A percentile compares a stretch with the other conserved stretches of the same genome.
Conservation (phyloP, 768 basidiomycete species). For the Tylopilus intermedius region DNA sequence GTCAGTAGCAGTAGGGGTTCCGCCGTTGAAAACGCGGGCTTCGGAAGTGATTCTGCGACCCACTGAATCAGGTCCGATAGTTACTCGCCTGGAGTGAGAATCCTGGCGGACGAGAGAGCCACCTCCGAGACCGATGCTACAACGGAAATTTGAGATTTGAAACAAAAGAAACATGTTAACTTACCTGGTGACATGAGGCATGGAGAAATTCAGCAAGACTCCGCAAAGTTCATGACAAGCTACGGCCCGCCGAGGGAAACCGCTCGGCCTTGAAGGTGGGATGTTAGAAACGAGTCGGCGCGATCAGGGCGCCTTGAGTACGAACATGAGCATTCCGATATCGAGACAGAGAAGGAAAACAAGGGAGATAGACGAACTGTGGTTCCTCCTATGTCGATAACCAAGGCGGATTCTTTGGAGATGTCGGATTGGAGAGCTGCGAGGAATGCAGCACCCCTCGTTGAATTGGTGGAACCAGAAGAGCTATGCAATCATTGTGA, state of each 20-base stretch:
- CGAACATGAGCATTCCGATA: conserved; percentile 51
- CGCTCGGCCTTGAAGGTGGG: conserved; percentile 35
- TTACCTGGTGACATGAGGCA: conserved; percentile 48
- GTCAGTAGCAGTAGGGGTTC: conserved; percentile 57
- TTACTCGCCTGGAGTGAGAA: conserved; percentile 34
- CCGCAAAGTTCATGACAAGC: conserved; percentile 59
- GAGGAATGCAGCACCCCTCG: conserved; percentile 62
- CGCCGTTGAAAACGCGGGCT: conserved; percentile 52
- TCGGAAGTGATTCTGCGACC: conserved; percentile 50
- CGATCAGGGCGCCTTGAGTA: conserved; percentile 2
- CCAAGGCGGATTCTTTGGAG: conserved; percentile 40
- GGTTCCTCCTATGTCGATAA: conserved; percentile 63
- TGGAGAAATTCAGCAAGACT: conserved; percentile 56
- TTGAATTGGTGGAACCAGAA: conserved; percentile 65
- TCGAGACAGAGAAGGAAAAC: conserved; percentile 21
- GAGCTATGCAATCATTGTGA: too few species aligned
- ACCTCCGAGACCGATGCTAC: conserved; percentile 59
- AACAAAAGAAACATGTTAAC: conserved; percentile 1
- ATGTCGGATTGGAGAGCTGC: conserved; percentile 37
- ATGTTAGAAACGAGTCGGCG: conserved; percentile 9
- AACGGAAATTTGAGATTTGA: neutral
- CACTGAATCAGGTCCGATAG: conserved; percentile 62
- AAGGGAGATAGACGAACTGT: conserved; percentile 33
- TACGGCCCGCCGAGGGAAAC: conserved; percentile 60
- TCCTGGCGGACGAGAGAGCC: conserved; percentile 47